Conservation (phyloP, 257 asterid genomes). For the Fraxinus quadrangulata region DNA sequence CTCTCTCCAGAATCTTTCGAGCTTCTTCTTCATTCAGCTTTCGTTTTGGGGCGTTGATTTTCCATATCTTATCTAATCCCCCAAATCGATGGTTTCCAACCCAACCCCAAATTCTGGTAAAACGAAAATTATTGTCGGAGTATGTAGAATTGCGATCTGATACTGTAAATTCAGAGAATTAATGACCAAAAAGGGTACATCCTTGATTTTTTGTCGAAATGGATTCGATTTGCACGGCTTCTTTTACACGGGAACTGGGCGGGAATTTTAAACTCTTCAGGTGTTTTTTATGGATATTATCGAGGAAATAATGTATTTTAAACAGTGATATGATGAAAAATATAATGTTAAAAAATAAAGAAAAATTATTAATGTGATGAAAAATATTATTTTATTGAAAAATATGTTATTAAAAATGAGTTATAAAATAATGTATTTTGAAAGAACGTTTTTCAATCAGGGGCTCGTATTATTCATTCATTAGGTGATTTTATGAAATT, state of each 20-base stretch:
- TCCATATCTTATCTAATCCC: conserved; percentile 75
- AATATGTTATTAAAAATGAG: too few species aligned
- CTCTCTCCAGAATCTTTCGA: conserved; percentile 54
- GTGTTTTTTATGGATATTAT: too few species aligned
- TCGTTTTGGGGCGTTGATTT: conserved; percentile 69
- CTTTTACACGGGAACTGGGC: background rate
- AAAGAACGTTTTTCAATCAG: too few species aligned
- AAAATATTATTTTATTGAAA: too few species aligned
- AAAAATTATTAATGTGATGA: too few species aligned
- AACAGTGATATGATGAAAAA: too few species aligned
- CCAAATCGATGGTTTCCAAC: conserved; percentile 49
- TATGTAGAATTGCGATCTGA: background rate
- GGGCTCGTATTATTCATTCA: too few species aligned
- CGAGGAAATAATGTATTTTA: too few species aligned
- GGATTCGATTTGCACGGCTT: background rate
- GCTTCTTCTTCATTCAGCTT: conserved; percentile 73
- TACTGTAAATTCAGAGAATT: background rate
- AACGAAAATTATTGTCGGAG: background rate
- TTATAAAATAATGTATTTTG: too few species aligned
- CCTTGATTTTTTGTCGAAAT: background rate
- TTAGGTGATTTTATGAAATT: too few species aligned
- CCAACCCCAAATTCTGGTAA: conserved; percentile 26
- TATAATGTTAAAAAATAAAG: too few species aligned
- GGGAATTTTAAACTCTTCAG: background rate
- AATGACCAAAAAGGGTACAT: background rate